Evolutionary conservation across 2,329 filamentous ascomycete genomes (phyloP).

Genomic region (Metarhizium rileyi): DNA sequence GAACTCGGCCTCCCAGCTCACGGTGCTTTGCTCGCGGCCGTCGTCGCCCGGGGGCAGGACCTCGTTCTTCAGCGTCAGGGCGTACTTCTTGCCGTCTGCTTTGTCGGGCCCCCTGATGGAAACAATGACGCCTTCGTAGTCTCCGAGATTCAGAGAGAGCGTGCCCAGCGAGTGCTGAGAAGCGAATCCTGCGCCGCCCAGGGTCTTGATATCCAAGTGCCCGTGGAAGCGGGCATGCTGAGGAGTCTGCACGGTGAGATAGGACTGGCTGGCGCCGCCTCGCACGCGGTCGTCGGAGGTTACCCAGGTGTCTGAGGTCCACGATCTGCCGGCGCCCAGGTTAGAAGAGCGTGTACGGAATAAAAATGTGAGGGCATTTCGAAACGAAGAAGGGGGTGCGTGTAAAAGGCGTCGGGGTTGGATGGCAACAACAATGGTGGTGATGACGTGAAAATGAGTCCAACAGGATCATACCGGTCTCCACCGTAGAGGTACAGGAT

Average conservation of each 20-base stretch:
- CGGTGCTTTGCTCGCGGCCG: conserved; percentile 59
- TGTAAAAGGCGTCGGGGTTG: not conserved
- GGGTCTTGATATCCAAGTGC: conserved; percentile 59
- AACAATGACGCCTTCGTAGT: conserved; percentile 52
- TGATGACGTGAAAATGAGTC: not conserved
- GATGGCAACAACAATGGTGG: not conserved
- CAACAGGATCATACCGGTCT: conserved; percentile 22
- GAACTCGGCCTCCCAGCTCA: conserved; percentile 71
- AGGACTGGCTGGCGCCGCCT: conserved; percentile 55
- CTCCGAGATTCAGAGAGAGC: conserved; percentile 52
- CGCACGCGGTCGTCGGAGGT: conserved; percentile 68
- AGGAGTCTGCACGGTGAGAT: conserved; percentile 27
- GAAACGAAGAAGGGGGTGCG: not conserved
- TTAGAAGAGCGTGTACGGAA: not conserved
- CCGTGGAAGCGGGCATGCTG: conserved; percentile 53
- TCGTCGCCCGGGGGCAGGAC: conserved; percentile 46
- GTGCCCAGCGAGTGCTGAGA: conserved; percentile 60
- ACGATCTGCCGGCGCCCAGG: conserved; percentile 35
- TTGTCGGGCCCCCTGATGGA: conserved; percentile 26
- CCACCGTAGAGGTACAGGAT: conserved; percentile 31
- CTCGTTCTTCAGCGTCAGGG: conserved; percentile 64
- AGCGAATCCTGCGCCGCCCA: conserved; percentile 75
- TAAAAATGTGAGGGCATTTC: not conserved
- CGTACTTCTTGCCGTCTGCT: conserved; percentile 59
- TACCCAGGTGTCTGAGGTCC: conserved; percentile 53